These are phyloP conservation scores for Populus nigra DNA, from an alignment of 345 rosid genomes.

Conservation along the genomic window DNA sequence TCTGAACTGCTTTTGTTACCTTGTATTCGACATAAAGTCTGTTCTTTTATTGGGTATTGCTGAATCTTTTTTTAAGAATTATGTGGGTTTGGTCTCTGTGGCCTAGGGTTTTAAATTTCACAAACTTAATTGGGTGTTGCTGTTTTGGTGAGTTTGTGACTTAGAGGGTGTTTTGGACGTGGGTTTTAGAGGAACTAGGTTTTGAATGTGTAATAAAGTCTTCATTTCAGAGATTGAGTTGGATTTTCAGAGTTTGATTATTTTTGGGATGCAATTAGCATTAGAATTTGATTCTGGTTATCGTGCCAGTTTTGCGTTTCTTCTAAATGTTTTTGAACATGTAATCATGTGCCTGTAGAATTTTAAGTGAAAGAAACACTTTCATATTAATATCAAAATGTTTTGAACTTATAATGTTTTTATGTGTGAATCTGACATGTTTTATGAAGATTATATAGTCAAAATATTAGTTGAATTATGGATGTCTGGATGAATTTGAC, in stretches of 20 bases:
- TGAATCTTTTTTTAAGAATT: not conserved
- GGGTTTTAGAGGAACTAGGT: slow-evolving; percentile 7
- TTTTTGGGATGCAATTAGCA: not conserved
- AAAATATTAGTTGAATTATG: not conserved
- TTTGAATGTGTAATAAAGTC: not conserved
- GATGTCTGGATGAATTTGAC: not conserved
- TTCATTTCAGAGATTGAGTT: not conserved
- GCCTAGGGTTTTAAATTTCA: not conserved
- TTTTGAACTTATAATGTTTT: not conserved
- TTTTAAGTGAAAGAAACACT: not conserved
- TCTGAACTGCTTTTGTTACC: not conserved
- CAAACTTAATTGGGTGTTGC: not conserved
- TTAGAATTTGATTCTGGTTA: not conserved
- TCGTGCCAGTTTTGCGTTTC: not conserved
- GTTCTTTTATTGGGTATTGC: not conserved
- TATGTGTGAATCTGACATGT: not conserved
- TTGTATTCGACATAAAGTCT: not conserved
- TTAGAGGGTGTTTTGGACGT: not conserved
- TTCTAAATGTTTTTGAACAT: not conserved
- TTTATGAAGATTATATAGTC: not conserved
- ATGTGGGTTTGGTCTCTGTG: not conserved
- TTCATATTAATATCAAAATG: not conserved
- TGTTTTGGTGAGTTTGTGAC: not conserved
- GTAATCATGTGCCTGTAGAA: not conserved
- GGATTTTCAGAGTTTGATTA: not conserved